These are phyloP conservation scores for Forsythia suspensa DNA, from an alignment of 257 asterid genomes.

Conservation along the genomic window DNA sequence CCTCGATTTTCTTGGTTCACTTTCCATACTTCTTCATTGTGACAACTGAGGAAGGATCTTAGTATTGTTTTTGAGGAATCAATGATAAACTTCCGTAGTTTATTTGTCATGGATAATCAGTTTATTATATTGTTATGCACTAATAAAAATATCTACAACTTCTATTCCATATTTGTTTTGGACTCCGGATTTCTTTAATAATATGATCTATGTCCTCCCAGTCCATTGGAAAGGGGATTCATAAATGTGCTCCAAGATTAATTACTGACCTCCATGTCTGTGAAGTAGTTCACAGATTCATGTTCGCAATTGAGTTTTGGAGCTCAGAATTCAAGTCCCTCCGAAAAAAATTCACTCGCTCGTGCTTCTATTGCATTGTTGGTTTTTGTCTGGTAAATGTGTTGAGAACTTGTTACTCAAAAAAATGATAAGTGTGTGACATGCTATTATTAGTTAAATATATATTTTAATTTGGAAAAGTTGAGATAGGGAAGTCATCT, in stretches of 20 bases:
- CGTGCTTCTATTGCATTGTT: neutral
- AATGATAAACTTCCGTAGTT: neutral
- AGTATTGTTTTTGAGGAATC: neutral
- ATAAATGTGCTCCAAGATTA: no score
- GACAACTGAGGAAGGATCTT: neutral
- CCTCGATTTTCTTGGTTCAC: neutral
- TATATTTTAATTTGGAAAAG: neutral
- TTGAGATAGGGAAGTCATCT: neutral
- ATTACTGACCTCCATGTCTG: neutral
- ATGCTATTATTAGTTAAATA: no score
- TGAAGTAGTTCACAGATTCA: neutral
- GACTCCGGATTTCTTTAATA: neutral
- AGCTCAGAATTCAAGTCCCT: neutral
- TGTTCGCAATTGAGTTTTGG: neutral
- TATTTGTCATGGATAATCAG: neutral
- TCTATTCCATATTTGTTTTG: neutral
- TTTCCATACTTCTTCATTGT: neutral
- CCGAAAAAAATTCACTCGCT: neutral
- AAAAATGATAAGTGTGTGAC: no score
- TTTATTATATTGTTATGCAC: neutral
- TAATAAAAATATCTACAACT: neutral
- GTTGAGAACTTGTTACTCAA: no score
- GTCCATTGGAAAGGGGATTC: neutral
- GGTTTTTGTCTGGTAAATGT: neutral
- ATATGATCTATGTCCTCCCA: neutral